Evolutionary conservation across 345 rosid species (phyloP).

Genomic region (Noccaea bulbosa): DNA sequence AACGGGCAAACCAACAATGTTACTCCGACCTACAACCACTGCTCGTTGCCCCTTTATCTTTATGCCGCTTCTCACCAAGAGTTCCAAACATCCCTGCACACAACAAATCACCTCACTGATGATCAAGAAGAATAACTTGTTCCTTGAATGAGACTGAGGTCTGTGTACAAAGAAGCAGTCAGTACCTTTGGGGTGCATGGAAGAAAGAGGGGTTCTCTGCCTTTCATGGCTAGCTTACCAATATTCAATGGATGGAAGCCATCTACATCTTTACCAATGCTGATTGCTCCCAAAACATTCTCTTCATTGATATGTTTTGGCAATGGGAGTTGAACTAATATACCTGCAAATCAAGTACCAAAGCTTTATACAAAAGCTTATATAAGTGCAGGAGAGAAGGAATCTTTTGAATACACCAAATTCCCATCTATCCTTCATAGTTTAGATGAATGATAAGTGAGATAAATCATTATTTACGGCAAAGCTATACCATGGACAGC

Average conservation of each 20-base stretch:
- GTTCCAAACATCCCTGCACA: constrained; percentile 86
- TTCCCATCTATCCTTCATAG: not conserved
- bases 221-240: constrained; percentile 98
- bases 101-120: constrained; percentile 15
- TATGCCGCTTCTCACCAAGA: constrained; percentile 73
- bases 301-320: constrained; percentile 88
- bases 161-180: constrained; percentile 10
- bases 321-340: constrained; percentile 90
- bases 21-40: constrained; percentile 91
- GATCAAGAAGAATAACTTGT: not conserved
- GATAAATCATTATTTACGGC: not conserved
- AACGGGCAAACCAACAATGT: constrained; percentile 91
- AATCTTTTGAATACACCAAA: not conserved
- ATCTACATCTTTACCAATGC: constrained; percentile 85
- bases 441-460: constrained; percentile 3
- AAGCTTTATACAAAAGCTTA: not conserved
- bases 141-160: not conserved
- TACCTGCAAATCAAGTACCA: constrained; percentile 54
- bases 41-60: constrained; percentile 74
- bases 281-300: constrained; percentile 76
- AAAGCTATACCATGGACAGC: constrained; percentile 70
- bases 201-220: constrained; percentile 86
- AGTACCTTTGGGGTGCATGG: constrained; percentile 96
- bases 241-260: constrained; percentile 97
- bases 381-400: not conserved